phyloP scores from a whole-genome alignment of 1,139 yeast species.

The Nematodospora anomalae region DNA sequence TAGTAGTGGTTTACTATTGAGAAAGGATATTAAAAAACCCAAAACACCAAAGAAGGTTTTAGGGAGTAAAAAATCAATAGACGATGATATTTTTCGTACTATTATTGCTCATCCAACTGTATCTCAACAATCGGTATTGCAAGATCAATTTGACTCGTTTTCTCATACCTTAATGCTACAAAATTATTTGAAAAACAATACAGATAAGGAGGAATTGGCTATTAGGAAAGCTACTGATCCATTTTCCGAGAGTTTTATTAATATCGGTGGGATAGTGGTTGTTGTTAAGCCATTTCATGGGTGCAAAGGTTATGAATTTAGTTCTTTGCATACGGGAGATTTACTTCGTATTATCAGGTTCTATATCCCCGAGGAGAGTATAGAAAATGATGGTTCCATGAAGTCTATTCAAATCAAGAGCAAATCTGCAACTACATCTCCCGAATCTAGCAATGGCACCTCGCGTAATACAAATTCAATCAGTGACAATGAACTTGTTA shows the following conservation, averaged over 20 bases:
- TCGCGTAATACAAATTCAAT: neutral
- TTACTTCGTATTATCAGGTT: slow-evolving; percentile 32
- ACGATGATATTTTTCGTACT: slow-evolving; percentile 13
- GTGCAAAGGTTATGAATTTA: slow-evolving; percentile 23
- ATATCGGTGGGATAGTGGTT: slow-evolving; percentile 38
- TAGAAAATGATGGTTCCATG: slow-evolving; percentile 8
- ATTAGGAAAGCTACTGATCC: slow-evolving; percentile 33
- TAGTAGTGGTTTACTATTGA: neutral
- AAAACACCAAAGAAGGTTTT: neutral
- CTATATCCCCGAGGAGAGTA: slow-evolving; percentile 19
- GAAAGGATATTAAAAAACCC: neutral
- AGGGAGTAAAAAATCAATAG: slow-evolving; percentile 2
- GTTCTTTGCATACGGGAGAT: slow-evolving; percentile 34
- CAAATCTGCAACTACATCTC: slow-evolving; percentile 2
- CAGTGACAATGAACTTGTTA: slow-evolving; percentile 4
- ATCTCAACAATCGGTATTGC: slow-evolving; percentile 13
- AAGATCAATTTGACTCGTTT: slow-evolving; percentile 26
- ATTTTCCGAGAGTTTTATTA: slow-evolving; percentile 26
- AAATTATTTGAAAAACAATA: slow-evolving; percentile 20
- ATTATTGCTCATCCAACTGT: slow-evolving; percentile 18
- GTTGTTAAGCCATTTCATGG: slow-evolving; percentile 35
- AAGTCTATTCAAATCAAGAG: slow-evolving; percentile 11
- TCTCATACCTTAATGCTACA: slow-evolving; percentile 32
- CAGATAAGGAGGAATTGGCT: slow-evolving; percentile 13
- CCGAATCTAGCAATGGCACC: neutral